Percentiles rank a stretch among this genome's conserved stretches.
Evolutionary conservation across 2,329 filamentous ascomycete species (phyloP).

Genomic region (Pestalotiopsis sp.): DNA sequence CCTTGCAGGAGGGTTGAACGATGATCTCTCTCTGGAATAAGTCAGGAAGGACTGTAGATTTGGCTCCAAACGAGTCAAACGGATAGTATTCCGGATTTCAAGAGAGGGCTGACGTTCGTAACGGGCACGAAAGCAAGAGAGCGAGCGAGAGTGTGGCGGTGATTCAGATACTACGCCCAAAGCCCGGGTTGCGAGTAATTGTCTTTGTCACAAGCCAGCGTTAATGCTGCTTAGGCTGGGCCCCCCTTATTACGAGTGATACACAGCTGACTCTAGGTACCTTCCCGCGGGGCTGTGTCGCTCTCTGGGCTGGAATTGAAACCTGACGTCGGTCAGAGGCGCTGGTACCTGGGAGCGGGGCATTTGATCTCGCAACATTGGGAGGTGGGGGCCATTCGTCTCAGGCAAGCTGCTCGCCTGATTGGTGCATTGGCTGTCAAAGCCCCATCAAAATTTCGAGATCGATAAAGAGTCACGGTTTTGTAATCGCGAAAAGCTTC

Average conservation of each 20-base stretch:
- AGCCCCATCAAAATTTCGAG: slow-evolving; percentile 16
- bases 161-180: background rate
- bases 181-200: background rate
- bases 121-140: background rate
- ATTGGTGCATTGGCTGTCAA: slow-evolving; percentile 19
- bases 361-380: background rate
- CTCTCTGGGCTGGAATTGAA: background rate
- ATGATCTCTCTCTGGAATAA: background rate
- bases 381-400: slow-evolving; percentile 12
- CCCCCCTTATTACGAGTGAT: background rate
- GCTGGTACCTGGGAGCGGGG: background rate
- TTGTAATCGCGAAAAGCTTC: slow-evolving; percentile 9
- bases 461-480: slow-evolving; percentile 9
- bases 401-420: slow-evolving; percentile 21
- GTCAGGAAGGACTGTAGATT: background rate
- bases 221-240: background rate
- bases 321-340: background rate
- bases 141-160: background rate
- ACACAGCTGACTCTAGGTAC: background rate
- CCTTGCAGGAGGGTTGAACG: background rate
- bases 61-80: background rate
- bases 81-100: background rate
- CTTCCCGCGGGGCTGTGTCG: slow-evolving; percentile 3
- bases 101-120: background rate
- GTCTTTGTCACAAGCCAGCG: background rate